A percentile compares a stretch with the other conserved stretches of the same genome.
These are phyloP conservation scores for Sporothrix dimorphospora DNA, from an alignment of 2,329 filamentous ascomycete species.

Conservation along the genomic window DNA sequence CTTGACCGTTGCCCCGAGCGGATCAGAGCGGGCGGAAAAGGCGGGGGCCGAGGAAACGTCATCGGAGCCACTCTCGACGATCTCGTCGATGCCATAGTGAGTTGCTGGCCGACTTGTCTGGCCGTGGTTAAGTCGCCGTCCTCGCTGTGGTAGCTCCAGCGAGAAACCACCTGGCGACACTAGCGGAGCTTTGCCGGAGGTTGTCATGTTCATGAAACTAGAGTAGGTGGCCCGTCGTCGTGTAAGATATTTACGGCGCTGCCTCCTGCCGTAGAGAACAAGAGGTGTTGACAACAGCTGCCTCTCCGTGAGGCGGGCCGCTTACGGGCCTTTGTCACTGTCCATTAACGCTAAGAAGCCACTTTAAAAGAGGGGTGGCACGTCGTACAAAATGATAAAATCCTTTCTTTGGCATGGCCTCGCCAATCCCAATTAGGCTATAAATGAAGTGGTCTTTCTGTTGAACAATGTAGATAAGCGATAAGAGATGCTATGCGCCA, in stretches of 20 bases:
- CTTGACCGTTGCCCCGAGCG: background rate
- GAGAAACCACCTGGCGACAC: conserved; percentile 28
- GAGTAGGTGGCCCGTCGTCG: too few relatives aligned
- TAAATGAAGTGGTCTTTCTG: too few relatives aligned
- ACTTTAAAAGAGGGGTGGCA: too few relatives aligned
- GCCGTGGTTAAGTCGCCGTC: conserved; percentile 52
- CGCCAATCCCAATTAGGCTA: too few relatives aligned
- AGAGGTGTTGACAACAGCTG: background rate
- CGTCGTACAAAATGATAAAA: too few relatives aligned
- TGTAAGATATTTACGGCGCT: too few relatives aligned
- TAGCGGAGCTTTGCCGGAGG: conserved; percentile 22
- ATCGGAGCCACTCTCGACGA: conserved; percentile 58
- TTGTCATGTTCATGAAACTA: conserved; percentile 19
- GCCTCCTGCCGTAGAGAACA: background rate
- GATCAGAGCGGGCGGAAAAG: background rate
- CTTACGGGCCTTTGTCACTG: background rate
- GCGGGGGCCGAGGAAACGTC: conserved; percentile 39
- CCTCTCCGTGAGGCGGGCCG: background rate
- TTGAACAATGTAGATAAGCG: too few relatives aligned
- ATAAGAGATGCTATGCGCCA: too few relatives aligned
- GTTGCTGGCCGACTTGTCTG: conserved; percentile 47
- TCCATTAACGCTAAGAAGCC: too few relatives aligned
- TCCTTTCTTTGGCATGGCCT: too few relatives aligned
- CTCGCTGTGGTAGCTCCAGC: conserved; percentile 64
- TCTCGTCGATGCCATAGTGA: conserved; percentile 66